These are phyloP conservation scores for Carex parvula DNA, from an alignment of 176 grass and related monocot species.

Conservation along the genomic window DNA sequence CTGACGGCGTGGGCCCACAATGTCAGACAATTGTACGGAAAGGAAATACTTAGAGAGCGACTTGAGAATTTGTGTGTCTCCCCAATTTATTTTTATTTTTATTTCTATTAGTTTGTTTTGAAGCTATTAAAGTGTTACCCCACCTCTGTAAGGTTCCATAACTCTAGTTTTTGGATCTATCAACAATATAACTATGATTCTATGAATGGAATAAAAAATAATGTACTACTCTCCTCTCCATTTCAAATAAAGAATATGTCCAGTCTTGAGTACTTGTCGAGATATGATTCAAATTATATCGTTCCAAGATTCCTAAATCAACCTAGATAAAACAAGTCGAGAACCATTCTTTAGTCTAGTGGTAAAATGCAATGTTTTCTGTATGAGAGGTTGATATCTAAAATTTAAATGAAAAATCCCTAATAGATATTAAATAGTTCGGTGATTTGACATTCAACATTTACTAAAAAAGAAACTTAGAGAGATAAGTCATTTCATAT, in stretches of 20 bases:
- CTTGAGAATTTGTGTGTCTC: not conserved
- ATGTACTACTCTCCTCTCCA: not conserved
- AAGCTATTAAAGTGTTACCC: not conserved
- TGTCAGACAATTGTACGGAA: conserved; percentile 5
- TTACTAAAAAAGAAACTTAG: not conserved
- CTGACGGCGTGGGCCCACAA: conserved; percentile 14
- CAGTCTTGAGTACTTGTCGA: no score
- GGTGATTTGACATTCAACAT: no score
- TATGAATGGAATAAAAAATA: not conserved
- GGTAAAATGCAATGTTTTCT: no score
- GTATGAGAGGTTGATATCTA: no score
- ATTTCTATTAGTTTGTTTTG: not conserved
- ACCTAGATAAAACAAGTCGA: no score
- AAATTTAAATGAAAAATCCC: no score
- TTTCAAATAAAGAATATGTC: not conserved
- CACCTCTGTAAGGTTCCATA: not conserved
- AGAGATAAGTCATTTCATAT: no score
- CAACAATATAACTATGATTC: not conserved
- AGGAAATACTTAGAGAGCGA: not conserved
- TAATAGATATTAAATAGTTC: no score
- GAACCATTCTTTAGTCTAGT: no score
- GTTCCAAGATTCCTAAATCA: no score
- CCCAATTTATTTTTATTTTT: no score
- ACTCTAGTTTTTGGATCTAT: not conserved
- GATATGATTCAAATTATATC: no score